Percentiles rank a stretch among this genome's conserved stretches.
These are phyloP conservation scores for Pelargonium cotyledonis DNA, from an alignment of 441 rosid species.

Conservation along the genomic window DNA sequence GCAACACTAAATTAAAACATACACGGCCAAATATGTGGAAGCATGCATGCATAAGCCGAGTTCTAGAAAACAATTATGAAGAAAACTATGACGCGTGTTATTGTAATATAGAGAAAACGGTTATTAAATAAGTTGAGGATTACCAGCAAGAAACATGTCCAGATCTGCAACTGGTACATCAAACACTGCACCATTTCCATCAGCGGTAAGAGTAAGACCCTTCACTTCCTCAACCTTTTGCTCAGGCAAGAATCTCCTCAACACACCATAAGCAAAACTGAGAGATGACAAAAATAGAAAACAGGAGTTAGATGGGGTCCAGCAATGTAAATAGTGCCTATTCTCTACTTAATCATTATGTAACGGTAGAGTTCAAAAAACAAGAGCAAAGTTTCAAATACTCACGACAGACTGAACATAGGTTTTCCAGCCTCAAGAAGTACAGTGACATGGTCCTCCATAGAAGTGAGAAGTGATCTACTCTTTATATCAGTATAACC, in stretches of 20 bases:
- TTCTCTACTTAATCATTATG: background rate
- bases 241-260: constrained; percentile 85
- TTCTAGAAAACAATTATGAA: background rate
- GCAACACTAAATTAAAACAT: background rate
- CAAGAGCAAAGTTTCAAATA: constrained; percentile 7
- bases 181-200: constrained; percentile 74
- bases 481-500: constrained; percentile 81
- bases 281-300: constrained; percentile 10
- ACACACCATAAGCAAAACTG: constrained; percentile 52
- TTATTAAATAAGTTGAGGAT: background rate
- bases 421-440: constrained; percentile 67
- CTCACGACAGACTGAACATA: constrained; percentile 67
- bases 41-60: background rate
- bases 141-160: constrained; percentile 57
- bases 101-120: background rate
- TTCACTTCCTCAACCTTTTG: constrained; percentile 69
- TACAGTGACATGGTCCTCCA: constrained; percentile 79
- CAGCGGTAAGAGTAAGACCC: constrained; percentile 67
- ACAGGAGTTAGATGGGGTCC: background rate
- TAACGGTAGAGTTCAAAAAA: background rate
- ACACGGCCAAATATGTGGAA: background rate
- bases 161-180: constrained; percentile 61
- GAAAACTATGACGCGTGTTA: background rate
- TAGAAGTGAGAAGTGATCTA: constrained; percentile 74
- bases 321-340: background rate